Percentiles rank a stretch among this genome's conserved stretches.
Evolutionary conservation across 1,139 yeast species (phyloP).

Genomic region (Arxiozyma telluris): DNA sequence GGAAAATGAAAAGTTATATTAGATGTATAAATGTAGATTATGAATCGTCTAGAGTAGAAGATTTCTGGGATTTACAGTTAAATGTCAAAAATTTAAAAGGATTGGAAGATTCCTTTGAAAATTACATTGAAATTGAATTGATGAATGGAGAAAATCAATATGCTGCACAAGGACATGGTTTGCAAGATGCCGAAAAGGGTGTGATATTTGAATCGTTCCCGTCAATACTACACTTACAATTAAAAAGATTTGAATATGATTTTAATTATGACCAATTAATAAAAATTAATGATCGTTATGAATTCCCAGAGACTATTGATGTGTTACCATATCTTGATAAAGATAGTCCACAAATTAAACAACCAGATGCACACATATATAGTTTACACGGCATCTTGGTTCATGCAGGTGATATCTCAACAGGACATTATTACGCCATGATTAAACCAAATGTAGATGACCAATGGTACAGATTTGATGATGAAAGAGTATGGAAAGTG

Average conservation of each 20-base stretch:
- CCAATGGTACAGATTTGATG: conserved; percentile 89
- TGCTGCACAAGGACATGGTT: conserved; percentile 84
- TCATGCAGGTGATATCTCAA: conserved; percentile 90
- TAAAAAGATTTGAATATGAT: conserved; percentile 91
- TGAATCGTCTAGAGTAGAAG: conserved; percentile 87
- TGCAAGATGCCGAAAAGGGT: conserved; percentile 95
- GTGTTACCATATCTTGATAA: conserved; percentile 70
- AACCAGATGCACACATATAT: conserved; percentile 61
- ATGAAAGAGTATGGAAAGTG: conserved; percentile 85
- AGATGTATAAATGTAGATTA: conserved; percentile 92
- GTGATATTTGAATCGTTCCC: conserved; percentile 89
- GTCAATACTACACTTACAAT: conserved; percentile 83
- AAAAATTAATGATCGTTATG: conserved; percentile 86
- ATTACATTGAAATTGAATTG: conserved; percentile 82
- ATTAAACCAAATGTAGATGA: conserved; percentile 68
- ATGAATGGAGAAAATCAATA: conserved; percentile 93
- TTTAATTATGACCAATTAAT: conserved; percentile 82
- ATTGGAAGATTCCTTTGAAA: conserved; percentile 67
- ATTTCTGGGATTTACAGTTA: conserved; percentile 95
- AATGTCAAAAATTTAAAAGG: conserved; percentile 79
- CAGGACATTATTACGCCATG: conserved; percentile 94
- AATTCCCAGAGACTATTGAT: conserved; percentile 79
- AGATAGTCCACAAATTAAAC: conserved; percentile 37
- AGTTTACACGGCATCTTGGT: conserved; percentile 88
- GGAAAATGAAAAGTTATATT: conserved; percentile 91